Percentiles rank a stretch among this genome's conserved stretches.
phyloP scores from a whole-genome alignment of 495 filamentous ascomycete genomes.

The Hypoxylon perforatum region DNA sequence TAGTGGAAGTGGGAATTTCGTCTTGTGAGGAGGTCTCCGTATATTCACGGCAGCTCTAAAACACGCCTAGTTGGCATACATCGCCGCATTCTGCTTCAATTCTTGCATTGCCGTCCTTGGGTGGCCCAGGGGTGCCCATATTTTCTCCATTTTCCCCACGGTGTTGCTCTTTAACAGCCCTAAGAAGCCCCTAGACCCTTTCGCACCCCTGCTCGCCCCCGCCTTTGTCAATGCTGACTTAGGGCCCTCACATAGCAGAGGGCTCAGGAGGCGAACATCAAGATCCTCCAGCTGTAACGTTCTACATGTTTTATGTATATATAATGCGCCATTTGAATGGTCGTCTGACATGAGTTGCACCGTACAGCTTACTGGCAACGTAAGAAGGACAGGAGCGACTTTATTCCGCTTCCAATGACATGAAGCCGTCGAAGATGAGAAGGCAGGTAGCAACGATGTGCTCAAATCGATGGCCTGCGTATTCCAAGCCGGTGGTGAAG shows the following conservation, averaged over 20 bases:
- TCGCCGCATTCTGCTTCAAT: constrained; percentile 12
- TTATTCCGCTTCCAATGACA: neutral
- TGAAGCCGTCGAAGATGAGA: neutral
- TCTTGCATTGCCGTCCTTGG: constrained; percentile 31
- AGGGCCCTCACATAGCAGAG: constrained; percentile 5
- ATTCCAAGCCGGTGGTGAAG: too few relatives aligned
- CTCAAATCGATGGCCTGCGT: neutral
- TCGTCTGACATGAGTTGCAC: constrained; percentile 6
- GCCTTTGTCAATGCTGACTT: constrained; percentile 52
- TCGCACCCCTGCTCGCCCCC: constrained; percentile 42
- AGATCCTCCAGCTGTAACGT: constrained; percentile 16
- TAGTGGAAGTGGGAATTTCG: constrained; percentile 11
- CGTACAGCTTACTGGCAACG: neutral
- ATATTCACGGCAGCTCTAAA: constrained; percentile 10
- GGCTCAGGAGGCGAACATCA: neutral
- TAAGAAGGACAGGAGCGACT: neutral
- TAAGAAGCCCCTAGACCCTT: neutral
- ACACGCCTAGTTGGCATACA: constrained; percentile 4
- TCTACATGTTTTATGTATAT: constrained; percentile 11
- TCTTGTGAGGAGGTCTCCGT: constrained; percentile 10
- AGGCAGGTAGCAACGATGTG: neutral
- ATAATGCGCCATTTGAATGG: neutral
- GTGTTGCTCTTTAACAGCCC: constrained; percentile 14
- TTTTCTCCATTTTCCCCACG: constrained; percentile 36
- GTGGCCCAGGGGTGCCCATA: constrained; percentile 15